phyloP scores from a whole-genome alignment of 1,284 basidiomycete species.

The Ceratobasidium sp. region DNA sequence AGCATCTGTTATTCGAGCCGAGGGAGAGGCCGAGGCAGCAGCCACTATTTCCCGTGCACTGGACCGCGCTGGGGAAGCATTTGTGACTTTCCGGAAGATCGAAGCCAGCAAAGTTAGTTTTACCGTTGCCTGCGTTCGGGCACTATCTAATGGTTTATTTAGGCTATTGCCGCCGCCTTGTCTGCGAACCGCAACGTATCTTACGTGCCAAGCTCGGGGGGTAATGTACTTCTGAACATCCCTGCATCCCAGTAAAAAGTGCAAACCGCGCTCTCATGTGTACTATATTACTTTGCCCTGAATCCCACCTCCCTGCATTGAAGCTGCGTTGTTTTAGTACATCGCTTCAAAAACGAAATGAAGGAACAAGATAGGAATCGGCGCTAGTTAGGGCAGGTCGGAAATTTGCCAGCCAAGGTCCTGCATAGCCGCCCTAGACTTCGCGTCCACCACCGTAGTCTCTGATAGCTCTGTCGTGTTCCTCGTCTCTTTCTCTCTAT shows the following conservation, averaged over 20 bases:
- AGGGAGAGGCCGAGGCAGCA: conserved; percentile 98
- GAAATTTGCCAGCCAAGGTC: conserved; percentile 32
- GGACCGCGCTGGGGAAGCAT: conserved; percentile 94
- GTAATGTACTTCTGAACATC: conserved; percentile 85
- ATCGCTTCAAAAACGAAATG: conserved; percentile 28
- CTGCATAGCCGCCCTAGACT: conserved; percentile 35
- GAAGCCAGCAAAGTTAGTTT: conserved; percentile 83
- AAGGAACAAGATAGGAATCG: conserved; percentile 2
- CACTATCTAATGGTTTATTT: neutral
- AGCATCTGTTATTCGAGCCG: conserved; percentile 96
- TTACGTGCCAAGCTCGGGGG: conserved; percentile 83
- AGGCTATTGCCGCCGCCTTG: conserved; percentile 87
- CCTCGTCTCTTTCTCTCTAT: conserved; percentile 60
- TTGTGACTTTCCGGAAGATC: conserved; percentile 95
- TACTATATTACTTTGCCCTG: conserved; percentile 5
- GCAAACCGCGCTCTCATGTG: neutral
- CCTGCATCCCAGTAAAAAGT: conserved; percentile 56
- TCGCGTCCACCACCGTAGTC: conserved; percentile 60
- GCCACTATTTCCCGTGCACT: conserved; percentile 92
- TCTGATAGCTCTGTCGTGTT: conserved; percentile 59
- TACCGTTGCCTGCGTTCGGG: neutral
- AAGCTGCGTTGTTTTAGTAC: neutral
- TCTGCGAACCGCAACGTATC: conserved; percentile 84
- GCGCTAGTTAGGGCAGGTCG: conserved; percentile 37
- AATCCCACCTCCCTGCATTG: conserved; percentile 31